Percentiles rank a stretch among this genome's conserved stretches.
These are phyloP conservation scores for Cardamine chenopodiifolia DNA, from an alignment of 345 rosid genomes.

Conservation along the genomic window DNA sequence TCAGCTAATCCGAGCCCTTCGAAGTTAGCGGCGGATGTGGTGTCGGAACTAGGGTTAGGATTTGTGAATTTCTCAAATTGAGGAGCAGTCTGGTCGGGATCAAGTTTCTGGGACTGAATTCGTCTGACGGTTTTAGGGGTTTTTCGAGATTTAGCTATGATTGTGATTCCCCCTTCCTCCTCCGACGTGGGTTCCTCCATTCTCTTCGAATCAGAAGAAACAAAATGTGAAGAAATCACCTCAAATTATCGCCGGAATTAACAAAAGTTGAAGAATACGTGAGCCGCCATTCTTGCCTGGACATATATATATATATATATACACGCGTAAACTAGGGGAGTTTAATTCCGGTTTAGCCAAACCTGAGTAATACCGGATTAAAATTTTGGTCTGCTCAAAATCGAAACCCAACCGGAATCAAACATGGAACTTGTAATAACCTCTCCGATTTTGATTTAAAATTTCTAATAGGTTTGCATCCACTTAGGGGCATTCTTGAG, in stretches of 20 bases:
- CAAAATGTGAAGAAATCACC: not conserved
- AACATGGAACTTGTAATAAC: not conserved
- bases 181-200: slow-evolving; percentile 39
- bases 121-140: slow-evolving; percentile 17
- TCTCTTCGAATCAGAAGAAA: not conserved
- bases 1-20: slow-evolving; percentile 74
- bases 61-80: slow-evolving; percentile 48
- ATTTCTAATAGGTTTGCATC: slow-evolving; percentile 64
- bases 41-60: slow-evolving; percentile 36
- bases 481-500: slow-evolving; percentile 88
- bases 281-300: slow-evolving; percentile 25
- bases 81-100: slow-evolving; percentile 29
- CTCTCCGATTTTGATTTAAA: not conserved
- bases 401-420: not conserved
- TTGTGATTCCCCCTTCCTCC: slow-evolving; percentile 52
- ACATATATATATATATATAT: not conserved
- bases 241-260: slow-evolving; percentile 17
- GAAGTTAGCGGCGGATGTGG: slow-evolving; percentile 43
- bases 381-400: not conserved
- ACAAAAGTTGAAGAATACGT: not conserved
- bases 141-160: slow-evolving; percentile 55
- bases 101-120: slow-evolving; percentile 36
- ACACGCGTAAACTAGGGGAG: slow-evolving; percentile 26
- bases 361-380: not conserved
- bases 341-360: slow-evolving; percentile 22